Percentiles rank a stretch among this genome's conserved stretches.
Evolutionary conservation across 768 basidiomycete genomes (phyloP).

Genomic region (Suillus discolor): DNA sequence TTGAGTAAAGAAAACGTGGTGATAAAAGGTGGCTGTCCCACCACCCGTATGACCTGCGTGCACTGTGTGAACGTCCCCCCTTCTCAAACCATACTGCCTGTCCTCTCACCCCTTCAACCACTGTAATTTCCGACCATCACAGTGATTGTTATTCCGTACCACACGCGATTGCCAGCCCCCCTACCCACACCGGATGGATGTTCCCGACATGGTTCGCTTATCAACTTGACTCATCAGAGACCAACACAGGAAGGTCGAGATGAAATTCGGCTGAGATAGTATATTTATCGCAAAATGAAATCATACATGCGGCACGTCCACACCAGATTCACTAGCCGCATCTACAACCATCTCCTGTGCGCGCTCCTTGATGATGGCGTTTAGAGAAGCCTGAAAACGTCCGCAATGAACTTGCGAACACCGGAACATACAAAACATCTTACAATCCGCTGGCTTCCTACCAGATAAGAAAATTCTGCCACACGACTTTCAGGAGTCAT

Average conservation of each 20-base stretch:
- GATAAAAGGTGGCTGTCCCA: background rate
- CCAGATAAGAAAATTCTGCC: constrained; percentile 43
- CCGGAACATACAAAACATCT: constrained; percentile 25
- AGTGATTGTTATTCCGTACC: background rate
- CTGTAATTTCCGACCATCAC: background rate
- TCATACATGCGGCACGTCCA: background rate
- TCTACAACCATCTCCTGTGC: constrained; percentile 31
- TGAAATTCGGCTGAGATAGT: background rate
- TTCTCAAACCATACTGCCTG: background rate
- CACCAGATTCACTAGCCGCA: constrained; percentile 14
- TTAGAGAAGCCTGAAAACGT: constrained; percentile 34
- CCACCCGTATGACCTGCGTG: background rate
- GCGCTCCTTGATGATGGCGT: constrained; percentile 38
- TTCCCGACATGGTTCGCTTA: too few relatives aligned
- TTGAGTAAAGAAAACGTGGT: background rate
- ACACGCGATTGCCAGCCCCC: background rate
- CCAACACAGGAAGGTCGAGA: background rate
- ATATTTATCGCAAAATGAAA: background rate
- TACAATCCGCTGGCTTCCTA: constrained; percentile 59
- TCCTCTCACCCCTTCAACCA: background rate
- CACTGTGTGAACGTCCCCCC: background rate
- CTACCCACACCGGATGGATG: background rate
- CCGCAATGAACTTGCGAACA: constrained; percentile 14
- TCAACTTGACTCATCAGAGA: background rate
- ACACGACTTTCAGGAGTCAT: constrained; percentile 49